Conservation (phyloP, 108 stramenopile species). For the Schizochytrium sp. region DNA sequence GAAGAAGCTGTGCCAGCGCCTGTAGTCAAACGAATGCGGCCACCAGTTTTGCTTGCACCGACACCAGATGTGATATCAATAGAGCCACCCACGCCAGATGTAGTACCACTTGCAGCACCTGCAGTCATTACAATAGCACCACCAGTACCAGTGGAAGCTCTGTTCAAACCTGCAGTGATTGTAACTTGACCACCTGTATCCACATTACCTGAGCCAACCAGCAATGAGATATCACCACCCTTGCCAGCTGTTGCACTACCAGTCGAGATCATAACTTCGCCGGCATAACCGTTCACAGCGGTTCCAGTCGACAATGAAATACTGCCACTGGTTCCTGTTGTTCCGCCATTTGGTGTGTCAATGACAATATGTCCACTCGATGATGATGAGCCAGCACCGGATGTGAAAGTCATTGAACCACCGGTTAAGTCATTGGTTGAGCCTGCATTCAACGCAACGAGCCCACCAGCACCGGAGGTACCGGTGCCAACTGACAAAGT, state of each 20-base stretch:
- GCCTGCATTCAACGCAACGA: conserved; percentile 59
- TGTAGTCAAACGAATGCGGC: too few species aligned
- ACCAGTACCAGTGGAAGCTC: conserved; percentile 63
- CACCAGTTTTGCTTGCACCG: too few species aligned
- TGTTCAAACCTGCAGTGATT: not conserved
- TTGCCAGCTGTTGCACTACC: too few species aligned
- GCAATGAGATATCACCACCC: too few species aligned
- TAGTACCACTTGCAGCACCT: too few species aligned
- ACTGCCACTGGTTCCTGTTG: conserved; percentile 64
- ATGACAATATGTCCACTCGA: conserved; percentile 69
- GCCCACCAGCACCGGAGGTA: conserved; percentile 61
- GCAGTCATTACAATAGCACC: conserved; percentile 59
- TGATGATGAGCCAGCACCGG: conserved; percentile 65
- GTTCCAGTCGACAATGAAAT: conserved; percentile 71
- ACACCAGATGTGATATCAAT: too few species aligned
- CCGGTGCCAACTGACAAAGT: conserved; percentile 68
- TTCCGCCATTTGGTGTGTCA: conserved; percentile 68
- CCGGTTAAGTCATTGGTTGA: conserved; percentile 49
- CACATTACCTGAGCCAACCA: too few species aligned
- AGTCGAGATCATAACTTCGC: too few species aligned
- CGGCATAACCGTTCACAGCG: not conserved
- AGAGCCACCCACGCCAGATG: too few species aligned
- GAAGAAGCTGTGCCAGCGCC: too few species aligned
- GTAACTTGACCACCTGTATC: too few species aligned
- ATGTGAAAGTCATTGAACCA: conserved; percentile 66